phyloP scores from a whole-genome alignment of 345 rosid species.

The Melastoma malabathricum region DNA sequence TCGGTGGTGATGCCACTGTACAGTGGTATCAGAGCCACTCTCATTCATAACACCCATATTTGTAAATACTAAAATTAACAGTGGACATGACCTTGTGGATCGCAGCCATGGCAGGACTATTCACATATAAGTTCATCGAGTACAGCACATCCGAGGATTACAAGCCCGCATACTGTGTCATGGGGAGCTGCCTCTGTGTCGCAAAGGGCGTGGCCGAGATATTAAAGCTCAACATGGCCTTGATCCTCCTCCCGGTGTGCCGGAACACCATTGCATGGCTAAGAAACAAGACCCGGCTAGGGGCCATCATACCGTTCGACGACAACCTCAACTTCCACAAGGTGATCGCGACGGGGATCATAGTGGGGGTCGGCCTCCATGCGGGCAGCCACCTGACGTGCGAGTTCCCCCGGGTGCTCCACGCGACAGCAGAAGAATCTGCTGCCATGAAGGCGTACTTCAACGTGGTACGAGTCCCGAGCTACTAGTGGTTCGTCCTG shows the following conservation, averaged over 20 bases:
- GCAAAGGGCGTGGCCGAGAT: slow-evolving; percentile 83
- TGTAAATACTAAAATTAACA: too few relatives aligned
- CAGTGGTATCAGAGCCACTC: too few relatives aligned
- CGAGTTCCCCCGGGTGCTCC: slow-evolving; percentile 68
- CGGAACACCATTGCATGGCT: slow-evolving; percentile 76
- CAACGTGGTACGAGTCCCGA: slow-evolving; percentile 36
- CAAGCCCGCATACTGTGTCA: slow-evolving; percentile 41
- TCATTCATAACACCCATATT: too few relatives aligned
- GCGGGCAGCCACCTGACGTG: slow-evolving; percentile 55
- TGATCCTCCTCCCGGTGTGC: slow-evolving; percentile 70
- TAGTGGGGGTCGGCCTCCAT: slow-evolving; percentile 48
- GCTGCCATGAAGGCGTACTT: slow-evolving; percentile 52
- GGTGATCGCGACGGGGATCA: slow-evolving; percentile 59
- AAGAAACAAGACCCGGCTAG: slow-evolving; percentile 48
- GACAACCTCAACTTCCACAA: slow-evolving; percentile 79
- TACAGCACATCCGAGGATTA: slow-evolving; percentile 18
- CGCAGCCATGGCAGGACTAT: slow-evolving; percentile 43
- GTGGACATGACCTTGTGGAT: slow-evolving; percentile 51
- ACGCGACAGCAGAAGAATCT: slow-evolving; percentile 40
- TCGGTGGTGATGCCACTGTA: too few relatives aligned
- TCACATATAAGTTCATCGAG: slow-evolving; percentile 71
- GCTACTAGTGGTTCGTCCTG: slow-evolving; percentile 73
- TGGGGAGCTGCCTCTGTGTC: slow-evolving; percentile 67
- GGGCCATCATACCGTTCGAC: slow-evolving; percentile 48
- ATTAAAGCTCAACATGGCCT: slow-evolving; percentile 68